Percentiles rank a stretch among this genome's conserved stretches.
phyloP scores from a whole-genome alignment of 129 eudicot species.

The Rutidosis leptorrhynchoides region DNA sequence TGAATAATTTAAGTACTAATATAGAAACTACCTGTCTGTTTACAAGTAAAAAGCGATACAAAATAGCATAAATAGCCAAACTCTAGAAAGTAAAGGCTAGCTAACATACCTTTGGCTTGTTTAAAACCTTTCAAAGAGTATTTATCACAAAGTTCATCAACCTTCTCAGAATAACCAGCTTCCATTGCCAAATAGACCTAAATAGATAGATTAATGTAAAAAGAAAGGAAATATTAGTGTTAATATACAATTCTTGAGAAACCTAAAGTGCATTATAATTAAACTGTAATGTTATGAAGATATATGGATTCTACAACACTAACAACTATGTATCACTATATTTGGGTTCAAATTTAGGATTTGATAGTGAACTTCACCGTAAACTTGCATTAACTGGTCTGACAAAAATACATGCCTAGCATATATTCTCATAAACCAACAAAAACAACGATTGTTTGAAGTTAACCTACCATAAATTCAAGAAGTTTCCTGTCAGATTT shows the following conservation, averaged over 20 bases:
- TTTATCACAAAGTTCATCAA: constrained; percentile 80
- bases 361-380: neutral
- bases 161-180: constrained; percentile 91
- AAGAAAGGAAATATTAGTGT: constrained; percentile 4
- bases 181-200: constrained; percentile 98
- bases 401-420: neutral
- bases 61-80: neutral
- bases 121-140: constrained; percentile 69
- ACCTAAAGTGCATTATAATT: constrained; percentile 11
- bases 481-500: constrained; percentile 61
- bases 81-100: constrained; percentile 10
- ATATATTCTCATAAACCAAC: neutral
- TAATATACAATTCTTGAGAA: constrained; percentile 7
- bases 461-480: constrained; percentile 59
- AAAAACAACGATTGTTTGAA: constrained; percentile 11
- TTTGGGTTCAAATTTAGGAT: neutral
- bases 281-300: neutral
- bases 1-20: constrained; percentile 2
- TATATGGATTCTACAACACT: neutral
- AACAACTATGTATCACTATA: neutral
- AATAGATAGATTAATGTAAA: constrained; percentile 10
- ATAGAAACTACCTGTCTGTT: neutral
- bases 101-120: constrained; percentile 51
- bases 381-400: neutral
- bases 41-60: neutral